phyloP scores from a whole-genome alignment of 2,329 filamentous ascomycete species.

The Ceratocystis huliohia region DNA sequence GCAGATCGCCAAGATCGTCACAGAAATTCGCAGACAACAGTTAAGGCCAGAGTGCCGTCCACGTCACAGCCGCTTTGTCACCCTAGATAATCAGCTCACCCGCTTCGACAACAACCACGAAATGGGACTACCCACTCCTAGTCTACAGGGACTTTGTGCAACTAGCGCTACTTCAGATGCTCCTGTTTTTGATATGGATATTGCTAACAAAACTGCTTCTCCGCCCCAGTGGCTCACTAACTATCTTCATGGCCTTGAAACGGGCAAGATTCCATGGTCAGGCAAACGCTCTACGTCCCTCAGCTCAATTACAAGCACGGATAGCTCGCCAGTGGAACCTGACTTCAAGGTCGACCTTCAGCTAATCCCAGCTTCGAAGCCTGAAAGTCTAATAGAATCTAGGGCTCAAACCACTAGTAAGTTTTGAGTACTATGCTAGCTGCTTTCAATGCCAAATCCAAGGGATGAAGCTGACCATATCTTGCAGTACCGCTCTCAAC shows the following conservation, averaged over 20 bases:
- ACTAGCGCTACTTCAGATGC: not conserved
- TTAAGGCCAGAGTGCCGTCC: not conserved
- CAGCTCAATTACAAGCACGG: not conserved
- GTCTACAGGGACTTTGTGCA: not conserved
- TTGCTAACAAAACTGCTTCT: not conserved
- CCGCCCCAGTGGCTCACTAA: not conserved
- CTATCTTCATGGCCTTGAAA: not conserved
- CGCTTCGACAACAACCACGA: not conserved
- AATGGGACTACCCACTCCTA: not conserved
- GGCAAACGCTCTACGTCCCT: not conserved
- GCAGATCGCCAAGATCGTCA: not conserved
- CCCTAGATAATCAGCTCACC: not conserved
- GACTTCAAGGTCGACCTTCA: not conserved
- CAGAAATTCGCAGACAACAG: not conserved
- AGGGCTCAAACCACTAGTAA: not conserved
- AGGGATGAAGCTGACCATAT: not conserved
- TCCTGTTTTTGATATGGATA: not conserved
- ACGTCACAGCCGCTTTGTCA: not conserved
- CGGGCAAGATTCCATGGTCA: not conserved
- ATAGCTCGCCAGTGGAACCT: not conserved
- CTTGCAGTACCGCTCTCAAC: not conserved
- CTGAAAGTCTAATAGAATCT: not conserved
- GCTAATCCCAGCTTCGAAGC: not conserved
- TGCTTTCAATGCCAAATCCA: not conserved
- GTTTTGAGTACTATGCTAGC: not conserved